Percentiles rank a stretch among this genome's conserved stretches.
Evolutionary conservation across 148 eudicot species (phyloP).

Genomic region (Silene uniflora): DNA sequence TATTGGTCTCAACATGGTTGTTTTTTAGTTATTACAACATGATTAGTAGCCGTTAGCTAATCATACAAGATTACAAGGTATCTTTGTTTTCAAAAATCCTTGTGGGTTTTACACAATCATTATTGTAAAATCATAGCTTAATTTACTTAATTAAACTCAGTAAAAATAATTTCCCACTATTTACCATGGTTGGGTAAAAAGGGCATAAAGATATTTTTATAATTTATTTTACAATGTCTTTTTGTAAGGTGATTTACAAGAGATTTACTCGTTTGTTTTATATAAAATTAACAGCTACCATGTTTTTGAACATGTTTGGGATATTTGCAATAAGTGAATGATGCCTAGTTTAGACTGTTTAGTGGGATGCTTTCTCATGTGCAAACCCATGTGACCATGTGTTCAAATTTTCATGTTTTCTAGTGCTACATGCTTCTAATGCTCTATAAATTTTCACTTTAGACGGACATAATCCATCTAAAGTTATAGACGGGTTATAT

Average conservation of each 20-base stretch:
- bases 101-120: too few relatives aligned
- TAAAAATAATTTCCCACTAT: too few relatives aligned
- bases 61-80: background rate
- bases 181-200: too few relatives aligned
- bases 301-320: background rate
- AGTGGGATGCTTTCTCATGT: slow-evolving; percentile 27
- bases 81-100: background rate
- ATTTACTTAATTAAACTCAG: too few relatives aligned
- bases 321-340: background rate
- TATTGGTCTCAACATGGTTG: background rate
- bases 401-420: slow-evolving; percentile 21
- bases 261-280: too few relatives aligned
- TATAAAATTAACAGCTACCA: background rate
- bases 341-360: background rate
- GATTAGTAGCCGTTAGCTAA: slow-evolving; percentile 1
- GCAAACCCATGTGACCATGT: slow-evolving; percentile 51
- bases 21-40: background rate
- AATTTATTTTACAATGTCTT: too few relatives aligned
- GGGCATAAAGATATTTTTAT: too few relatives aligned
- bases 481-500: too few relatives aligned
- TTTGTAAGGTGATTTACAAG: too few relatives aligned
- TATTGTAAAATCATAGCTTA: too few relatives aligned
- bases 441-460: too few relatives aligned
- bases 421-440: background rate
- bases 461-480: too few relatives aligned